These are phyloP conservation scores for Lasiodiplodia hormozganensis DNA, from an alignment of 2,329 filamentous ascomycete genomes.

Conservation along the genomic window DNA sequence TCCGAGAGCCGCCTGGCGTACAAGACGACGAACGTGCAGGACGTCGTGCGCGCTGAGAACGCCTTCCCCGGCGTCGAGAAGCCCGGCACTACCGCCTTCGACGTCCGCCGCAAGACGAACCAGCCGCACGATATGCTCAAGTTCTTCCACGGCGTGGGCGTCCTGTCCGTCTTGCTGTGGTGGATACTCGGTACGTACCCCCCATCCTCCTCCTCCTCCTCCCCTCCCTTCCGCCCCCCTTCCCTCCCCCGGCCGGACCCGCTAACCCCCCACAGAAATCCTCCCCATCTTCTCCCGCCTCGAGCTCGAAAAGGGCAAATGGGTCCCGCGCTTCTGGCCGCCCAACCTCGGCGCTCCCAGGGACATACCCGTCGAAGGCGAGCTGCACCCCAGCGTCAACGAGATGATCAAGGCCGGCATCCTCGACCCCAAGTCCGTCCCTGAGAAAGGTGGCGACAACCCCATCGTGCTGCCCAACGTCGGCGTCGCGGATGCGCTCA, in stretches of 20 bases:
- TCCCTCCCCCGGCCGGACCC: slow-evolving; percentile 15
- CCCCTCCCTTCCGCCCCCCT: slow-evolving; percentile 12
- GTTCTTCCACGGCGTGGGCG: slow-evolving; percentile 25
- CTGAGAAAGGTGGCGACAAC: slow-evolving; percentile 7
- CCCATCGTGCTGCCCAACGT: background rate
- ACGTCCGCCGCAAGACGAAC: slow-evolving; percentile 3
- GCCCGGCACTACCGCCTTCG: slow-evolving; percentile 11
- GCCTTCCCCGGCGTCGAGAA: background rate
- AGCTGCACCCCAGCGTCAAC: slow-evolving; percentile 41
- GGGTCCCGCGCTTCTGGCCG: slow-evolving; percentile 45
- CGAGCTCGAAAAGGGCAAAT: slow-evolving; percentile 45
- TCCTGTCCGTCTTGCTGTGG: slow-evolving; percentile 22
- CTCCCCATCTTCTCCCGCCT: slow-evolving; percentile 47
- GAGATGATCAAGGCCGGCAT: slow-evolving; percentile 31
- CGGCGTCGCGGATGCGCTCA: background rate
- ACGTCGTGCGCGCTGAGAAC: slow-evolving; percentile 11
- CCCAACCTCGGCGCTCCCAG: slow-evolving; percentile 44
- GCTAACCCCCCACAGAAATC: slow-evolving; percentile 37
- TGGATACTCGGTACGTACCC: slow-evolving; percentile 27
- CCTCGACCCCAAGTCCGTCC: slow-evolving; percentile 26
- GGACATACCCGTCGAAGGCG: slow-evolving; percentile 43
- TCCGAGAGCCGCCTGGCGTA: slow-evolving; percentile 1
- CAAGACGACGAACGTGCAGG: slow-evolving; percentile 1
- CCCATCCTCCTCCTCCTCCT: slow-evolving; percentile 10
- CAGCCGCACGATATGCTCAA: slow-evolving; percentile 32